Conservation (phyloP, 2,329 filamentous ascomycete species). For the Penicillium hordei region DNA sequence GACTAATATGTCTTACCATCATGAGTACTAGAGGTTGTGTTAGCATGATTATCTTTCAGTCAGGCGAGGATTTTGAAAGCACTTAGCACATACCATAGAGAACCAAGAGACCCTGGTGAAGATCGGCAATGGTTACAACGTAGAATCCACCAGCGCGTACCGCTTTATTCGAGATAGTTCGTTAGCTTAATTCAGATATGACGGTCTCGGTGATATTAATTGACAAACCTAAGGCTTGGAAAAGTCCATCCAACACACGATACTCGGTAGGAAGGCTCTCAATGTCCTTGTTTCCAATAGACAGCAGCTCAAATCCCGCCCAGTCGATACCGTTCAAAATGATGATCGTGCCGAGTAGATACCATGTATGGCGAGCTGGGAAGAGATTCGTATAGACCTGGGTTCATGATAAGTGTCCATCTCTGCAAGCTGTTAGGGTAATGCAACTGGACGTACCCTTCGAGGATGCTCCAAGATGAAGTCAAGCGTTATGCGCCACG, state of each 20-base stretch:
- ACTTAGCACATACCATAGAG: constrained; percentile 29
- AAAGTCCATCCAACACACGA: constrained; percentile 63
- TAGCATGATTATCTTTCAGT: constrained; percentile 5
- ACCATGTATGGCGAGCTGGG: constrained; percentile 64
- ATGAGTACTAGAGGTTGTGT: constrained; percentile 33
- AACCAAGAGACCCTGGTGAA: constrained; percentile 46
- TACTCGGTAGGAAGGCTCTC: constrained; percentile 53
- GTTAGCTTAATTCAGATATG: background rate
- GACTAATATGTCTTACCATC: constrained; percentile 30
- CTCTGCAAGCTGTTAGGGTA: too few species aligned
- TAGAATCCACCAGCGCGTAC: constrained; percentile 67
- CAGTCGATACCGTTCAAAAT: constrained; percentile 64
- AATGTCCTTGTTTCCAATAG: constrained; percentile 60
- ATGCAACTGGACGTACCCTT: constrained; percentile 22
- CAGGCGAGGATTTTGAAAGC: background rate
- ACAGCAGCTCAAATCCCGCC: constrained; percentile 65
- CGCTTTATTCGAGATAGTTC: constrained; percentile 14
- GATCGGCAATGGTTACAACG: constrained; percentile 59
- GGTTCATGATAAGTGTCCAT: constrained; percentile 6
- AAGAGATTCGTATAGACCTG: constrained; percentile 54
- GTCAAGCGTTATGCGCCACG: constrained; percentile 35
- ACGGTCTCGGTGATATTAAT: background rate
- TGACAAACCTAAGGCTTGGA: constrained; percentile 55
- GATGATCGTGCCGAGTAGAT: constrained; percentile 62
- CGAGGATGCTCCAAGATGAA: constrained; percentile 39